Evolutionary conservation across 805 yeast species (phyloP), one percentile per base, ranked within the genome.

Genomic region (Candida mattraensis): DNA sequence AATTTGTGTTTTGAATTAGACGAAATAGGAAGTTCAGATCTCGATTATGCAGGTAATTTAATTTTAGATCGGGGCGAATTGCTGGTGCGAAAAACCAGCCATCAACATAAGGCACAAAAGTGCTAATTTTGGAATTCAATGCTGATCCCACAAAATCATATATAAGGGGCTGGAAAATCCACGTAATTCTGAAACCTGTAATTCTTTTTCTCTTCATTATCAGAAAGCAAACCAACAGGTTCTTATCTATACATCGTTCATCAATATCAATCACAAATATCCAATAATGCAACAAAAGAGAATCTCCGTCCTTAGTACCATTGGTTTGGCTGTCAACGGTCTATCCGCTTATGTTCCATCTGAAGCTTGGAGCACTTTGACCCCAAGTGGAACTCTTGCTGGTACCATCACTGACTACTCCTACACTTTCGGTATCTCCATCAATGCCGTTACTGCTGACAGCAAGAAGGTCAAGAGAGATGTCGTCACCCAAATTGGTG

Each of bases 351-450:
- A 74, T 51, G 75, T 78, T 45, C 84, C 83, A 47, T 61, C 78
- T 42, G 82, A 76, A 44, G 78, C 81, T 54, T 82, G 83, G 83
- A 59, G 81, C 39, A 78, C 87, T 38, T 70, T 83, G 62, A 80
- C 87, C 22, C 89, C 91, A 48, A 39, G 61, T 28, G 78, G 72
- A 29, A 51, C 71, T 35, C 70, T 72, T 18, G 50, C 48, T 8
- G 77, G 78, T 56, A 81, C 80, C 44, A 49, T 70, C 37, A 78
- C 86, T 34, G 78, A 76, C 50, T 78, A 77, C 71, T 41, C 76
- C 22, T 58, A 66, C 35, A 58, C 74, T 32, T 84, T 84, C 55
- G 94, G 89, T 66, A 83, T 84, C 51, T 83, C 83, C 42, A 78
- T 83, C 48, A 67, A 70, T 47, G 76, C 85, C 42, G 53, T 76